Percentiles rank a stretch among this genome's conserved stretches.
Evolutionary conservation across 2,329 filamentous ascomycete species (phyloP).

Genomic region (Chaetomium globosum): DNA sequence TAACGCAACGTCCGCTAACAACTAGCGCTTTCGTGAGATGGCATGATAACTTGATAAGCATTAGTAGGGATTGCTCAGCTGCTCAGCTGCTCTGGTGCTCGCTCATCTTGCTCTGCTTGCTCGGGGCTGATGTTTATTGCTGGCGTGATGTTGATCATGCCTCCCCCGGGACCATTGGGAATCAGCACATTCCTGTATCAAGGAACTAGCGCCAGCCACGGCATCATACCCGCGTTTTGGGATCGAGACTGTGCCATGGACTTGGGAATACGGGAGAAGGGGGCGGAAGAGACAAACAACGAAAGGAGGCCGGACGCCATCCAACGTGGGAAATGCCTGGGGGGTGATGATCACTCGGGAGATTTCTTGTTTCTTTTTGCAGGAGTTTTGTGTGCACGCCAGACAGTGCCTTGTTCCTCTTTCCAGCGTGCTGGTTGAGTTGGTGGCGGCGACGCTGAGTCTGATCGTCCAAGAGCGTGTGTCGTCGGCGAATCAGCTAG

Average conservation of each 20-base stretch:
- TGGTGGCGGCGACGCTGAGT: constrained; percentile 11
- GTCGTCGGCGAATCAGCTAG: constrained; percentile 16
- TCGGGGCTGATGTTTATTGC: background rate
- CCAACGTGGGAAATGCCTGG: constrained; percentile 2
- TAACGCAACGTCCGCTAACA: background rate
- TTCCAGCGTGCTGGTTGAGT: constrained; percentile 3
- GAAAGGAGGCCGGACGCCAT: background rate
- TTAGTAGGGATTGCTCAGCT: background rate
- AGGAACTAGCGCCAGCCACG: constrained; percentile 4
- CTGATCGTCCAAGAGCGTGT: constrained; percentile 4
- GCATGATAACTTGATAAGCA: background rate
- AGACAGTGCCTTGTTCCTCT: constrained; percentile 1
- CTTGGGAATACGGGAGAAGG: background rate
- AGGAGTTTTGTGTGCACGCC: background rate
- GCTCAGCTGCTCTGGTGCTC: background rate
- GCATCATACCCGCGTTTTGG: constrained; percentile 4
- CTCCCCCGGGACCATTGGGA: background rate
- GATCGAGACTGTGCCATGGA: background rate
- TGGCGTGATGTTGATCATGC: background rate
- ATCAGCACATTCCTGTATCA: background rate
- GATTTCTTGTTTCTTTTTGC: background rate
- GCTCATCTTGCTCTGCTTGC: constrained; percentile 1
- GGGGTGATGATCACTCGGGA: background rate
- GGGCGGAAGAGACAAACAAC: background rate
- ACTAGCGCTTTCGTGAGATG: background rate